A percentile compares a stretch with the other conserved stretches of the same genome.
Evolutionary conservation across 148 eudicot genomes (phyloP).

Genomic region (Gaultheria prostrata): DNA sequence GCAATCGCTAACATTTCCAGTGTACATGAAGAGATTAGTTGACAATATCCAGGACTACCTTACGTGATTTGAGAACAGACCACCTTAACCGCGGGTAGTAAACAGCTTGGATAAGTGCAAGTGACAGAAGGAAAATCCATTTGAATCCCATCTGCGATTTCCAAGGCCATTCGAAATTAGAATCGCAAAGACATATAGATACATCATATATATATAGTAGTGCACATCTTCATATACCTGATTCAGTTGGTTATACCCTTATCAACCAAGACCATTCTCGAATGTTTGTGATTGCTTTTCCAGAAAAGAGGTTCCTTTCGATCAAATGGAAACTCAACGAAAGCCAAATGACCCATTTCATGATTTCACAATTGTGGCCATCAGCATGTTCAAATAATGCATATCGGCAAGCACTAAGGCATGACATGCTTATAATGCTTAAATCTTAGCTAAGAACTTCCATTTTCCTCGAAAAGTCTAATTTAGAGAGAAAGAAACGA

Average conservation of each 20-base stretch:
- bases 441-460: background rate
- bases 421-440: background rate
- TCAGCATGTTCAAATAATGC: background rate
- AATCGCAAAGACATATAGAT: background rate
- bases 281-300: background rate
- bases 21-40: conserved; percentile 31
- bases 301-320: background rate
- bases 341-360: background rate
- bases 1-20: background rate
- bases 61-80: conserved; percentile 72
- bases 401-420: background rate
- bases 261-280: background rate
- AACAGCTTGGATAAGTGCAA: conserved; percentile 73
- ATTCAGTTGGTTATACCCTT: background rate
- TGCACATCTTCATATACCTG: background rate
- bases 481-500: background rate
- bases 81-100: conserved; percentile 76
- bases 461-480: background rate
- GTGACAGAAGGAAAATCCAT: conserved; percentile 71
- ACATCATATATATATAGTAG: background rate
- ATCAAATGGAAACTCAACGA: background rate
- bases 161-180: background rate
- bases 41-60: conserved; percentile 67
- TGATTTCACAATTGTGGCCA: background rate
- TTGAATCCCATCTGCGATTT: conserved; percentile 75